phyloP scores from a whole-genome alignment of 495 filamentous ascomycete genomes.

The Talaromyces stipitatus region DNA sequence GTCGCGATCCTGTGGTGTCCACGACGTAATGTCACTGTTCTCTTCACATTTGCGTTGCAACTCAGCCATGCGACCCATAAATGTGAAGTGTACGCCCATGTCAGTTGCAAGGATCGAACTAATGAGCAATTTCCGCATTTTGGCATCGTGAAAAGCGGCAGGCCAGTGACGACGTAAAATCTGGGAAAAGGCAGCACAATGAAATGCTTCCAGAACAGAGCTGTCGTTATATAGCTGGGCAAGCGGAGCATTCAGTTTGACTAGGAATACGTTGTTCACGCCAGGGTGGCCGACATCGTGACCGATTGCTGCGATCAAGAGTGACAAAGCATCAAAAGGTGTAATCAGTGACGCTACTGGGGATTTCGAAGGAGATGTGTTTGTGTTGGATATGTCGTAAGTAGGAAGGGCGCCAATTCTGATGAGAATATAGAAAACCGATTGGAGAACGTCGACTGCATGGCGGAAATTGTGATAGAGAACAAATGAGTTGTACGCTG shows the following conservation, averaged over 20 bases:
- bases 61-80: slow-evolving; percentile 75
- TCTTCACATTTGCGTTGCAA: slow-evolving; percentile 68
- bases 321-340: slow-evolving; percentile 80
- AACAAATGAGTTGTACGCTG: slow-evolving; percentile 88
- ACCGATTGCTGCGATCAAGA: slow-evolving; percentile 89
- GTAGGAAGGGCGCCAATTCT: slow-evolving; percentile 69
- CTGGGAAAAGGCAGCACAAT: slow-evolving; percentile 95
- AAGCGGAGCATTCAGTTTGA: slow-evolving; percentile 85
- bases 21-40: slow-evolving; percentile 51
- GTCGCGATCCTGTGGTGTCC: slow-evolving; percentile 61
- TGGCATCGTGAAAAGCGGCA: slow-evolving; percentile 59
- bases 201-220: slow-evolving; percentile 94
- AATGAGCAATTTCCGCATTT: slow-evolving; percentile 84
- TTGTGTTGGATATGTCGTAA: slow-evolving; percentile 36
- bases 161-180: slow-evolving; percentile 94
- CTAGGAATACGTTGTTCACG: slow-evolving; percentile 94
- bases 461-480: slow-evolving; percentile 99
- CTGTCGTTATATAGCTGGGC: slow-evolving; percentile 98
- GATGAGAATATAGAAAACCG: slow-evolving; percentile 85
- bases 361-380: slow-evolving; percentile 31
- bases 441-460: slow-evolving; percentile 92
- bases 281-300: slow-evolving; percentile 97
- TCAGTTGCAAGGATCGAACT: slow-evolving; percentile 93
- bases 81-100: slow-evolving; percentile 94
- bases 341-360: slow-evolving; percentile 63